Evolutionary conservation across 805 yeast species (phyloP).

Genomic region (Lipomyces anomalus): DNA sequence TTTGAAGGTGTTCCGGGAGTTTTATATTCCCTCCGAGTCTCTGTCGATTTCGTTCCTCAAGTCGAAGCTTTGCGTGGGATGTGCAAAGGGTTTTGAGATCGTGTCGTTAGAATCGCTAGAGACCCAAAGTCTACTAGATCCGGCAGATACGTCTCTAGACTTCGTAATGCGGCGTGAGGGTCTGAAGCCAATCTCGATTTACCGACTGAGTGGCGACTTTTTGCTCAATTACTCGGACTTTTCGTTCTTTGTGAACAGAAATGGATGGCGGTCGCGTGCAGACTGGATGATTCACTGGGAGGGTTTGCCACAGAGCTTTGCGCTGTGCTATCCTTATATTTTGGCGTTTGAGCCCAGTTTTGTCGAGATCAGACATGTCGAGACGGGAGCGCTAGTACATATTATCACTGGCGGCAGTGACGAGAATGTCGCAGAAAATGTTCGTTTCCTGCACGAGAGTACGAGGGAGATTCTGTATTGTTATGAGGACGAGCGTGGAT

Average conservation of each 20-base stretch:
- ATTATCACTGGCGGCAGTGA: conserved; percentile 90
- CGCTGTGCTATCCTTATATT: conserved; percentile 89
- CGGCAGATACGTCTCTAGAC: conserved; percentile 96
- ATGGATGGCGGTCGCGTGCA: conserved; percentile 94
- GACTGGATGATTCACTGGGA: conserved; percentile 97
- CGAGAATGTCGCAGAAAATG: too few relatives aligned
- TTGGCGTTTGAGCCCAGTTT: conserved; percentile 85
- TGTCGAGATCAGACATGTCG: conserved; percentile 88
- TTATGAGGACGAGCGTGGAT: conserved; percentile 83
- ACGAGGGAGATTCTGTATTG: conserved; percentile 92
- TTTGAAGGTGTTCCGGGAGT: conserved; percentile 67
- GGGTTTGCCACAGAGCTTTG: conserved; percentile 87
- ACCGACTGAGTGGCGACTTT: conserved; percentile 83
- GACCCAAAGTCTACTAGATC: conserved; percentile 86
- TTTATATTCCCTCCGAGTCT: conserved; percentile 80
- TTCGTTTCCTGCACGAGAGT: conserved; percentile 72
- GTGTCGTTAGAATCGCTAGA: conserved; percentile 77
- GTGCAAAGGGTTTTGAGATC: conserved; percentile 94
- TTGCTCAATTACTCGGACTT: conserved; percentile 85
- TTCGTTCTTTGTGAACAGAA: conserved; percentile 87
- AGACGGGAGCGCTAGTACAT: conserved; percentile 74
- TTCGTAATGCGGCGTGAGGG: conserved; percentile 81
- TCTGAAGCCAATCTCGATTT: conserved; percentile 84
- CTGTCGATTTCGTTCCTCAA: conserved; percentile 86
- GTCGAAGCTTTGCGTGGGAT: conserved; percentile 86